Percentiles rank a stretch among this genome's conserved stretches.
Conservation (phyloP, 129 eudicot species). For the Lactuca sativa region DNA sequence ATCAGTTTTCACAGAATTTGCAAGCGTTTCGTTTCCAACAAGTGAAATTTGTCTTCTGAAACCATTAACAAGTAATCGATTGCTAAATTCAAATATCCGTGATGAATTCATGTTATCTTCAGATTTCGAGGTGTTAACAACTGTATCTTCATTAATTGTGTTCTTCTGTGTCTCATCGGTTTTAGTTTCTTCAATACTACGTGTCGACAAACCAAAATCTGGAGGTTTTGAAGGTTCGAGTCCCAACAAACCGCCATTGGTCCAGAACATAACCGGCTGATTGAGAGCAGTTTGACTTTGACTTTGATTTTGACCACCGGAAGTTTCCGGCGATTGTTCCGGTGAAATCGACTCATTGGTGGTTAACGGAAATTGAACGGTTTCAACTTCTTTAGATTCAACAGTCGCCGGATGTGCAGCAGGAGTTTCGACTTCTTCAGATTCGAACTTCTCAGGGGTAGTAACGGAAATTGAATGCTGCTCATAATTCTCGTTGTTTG, state of each 20-base stretch:
- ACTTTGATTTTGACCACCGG: constrained; percentile 25
- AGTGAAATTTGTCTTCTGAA: constrained; percentile 46
- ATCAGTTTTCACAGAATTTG: constrained; percentile 41
- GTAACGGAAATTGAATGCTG: constrained; percentile 5
- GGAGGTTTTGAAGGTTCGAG: constrained; percentile 97
- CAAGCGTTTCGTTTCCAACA: constrained; percentile 41
- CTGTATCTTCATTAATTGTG: constrained; percentile 19
- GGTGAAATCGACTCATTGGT: constrained; percentile 26
- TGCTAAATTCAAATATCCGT: constrained; percentile 51
- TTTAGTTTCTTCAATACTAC: constrained; percentile 18
- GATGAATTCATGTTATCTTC: constrained; percentile 37
- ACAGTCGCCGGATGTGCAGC: constrained; percentile 22
- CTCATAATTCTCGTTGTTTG: constrained; percentile 16
- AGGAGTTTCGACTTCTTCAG: constrained; percentile 24
- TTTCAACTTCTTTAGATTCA: constrained; percentile 9
- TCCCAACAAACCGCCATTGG: constrained; percentile 89
- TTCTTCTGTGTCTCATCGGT: constrained; percentile 14
- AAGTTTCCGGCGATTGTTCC: constrained; percentile 38
- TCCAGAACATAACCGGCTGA: constrained; percentile 69
- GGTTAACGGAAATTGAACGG: constrained; percentile 10
- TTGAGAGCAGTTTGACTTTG: constrained; percentile 13
- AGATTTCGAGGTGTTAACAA: constrained; percentile 20
- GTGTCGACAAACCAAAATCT: constrained; percentile 50
- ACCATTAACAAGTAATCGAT: constrained; percentile 57
- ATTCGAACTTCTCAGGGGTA: constrained; percentile 26